These are phyloP conservation scores for Pseudogymnoascus sp. DNA, from an alignment of 2,329 filamentous ascomycete species.

Conservation along the genomic window DNA sequence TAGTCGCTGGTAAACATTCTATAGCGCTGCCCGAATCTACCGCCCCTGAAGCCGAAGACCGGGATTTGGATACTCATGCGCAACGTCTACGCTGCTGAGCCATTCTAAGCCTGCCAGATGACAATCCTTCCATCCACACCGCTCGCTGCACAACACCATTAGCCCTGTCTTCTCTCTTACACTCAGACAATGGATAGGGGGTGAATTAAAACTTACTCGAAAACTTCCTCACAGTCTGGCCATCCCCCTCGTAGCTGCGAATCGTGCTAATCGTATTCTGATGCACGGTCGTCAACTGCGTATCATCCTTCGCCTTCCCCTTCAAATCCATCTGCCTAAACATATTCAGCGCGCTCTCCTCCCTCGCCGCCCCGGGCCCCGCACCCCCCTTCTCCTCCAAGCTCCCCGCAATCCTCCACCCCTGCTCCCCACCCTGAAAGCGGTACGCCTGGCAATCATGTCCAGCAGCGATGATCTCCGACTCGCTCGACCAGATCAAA, in stretches of 20 bases:
- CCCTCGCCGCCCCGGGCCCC: constrained; percentile 50
- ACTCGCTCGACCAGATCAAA: constrained; percentile 83
- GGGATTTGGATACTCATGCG: not conserved
- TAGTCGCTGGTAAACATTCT: not conserved
- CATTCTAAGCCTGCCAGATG: constrained; percentile 58
- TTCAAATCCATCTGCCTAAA: constrained; percentile 98
- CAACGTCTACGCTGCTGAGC: not conserved
- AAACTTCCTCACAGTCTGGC: constrained; percentile 64
- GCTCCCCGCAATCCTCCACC: constrained; percentile 78
- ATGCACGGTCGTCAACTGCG: constrained; percentile 87
- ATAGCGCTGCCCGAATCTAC: not conserved
- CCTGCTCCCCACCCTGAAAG: constrained; percentile 66
- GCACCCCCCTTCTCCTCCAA: constrained; percentile 53
- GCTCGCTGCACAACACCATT: constrained; percentile 49
- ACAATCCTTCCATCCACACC: constrained; percentile 78
- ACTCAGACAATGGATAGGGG: not conserved
- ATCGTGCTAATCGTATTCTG: constrained; percentile 93
- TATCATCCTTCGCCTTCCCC: constrained; percentile 86
- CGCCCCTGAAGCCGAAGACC: not conserved
- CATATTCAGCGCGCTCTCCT: constrained; percentile 95
- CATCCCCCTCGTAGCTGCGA: constrained; percentile 62
- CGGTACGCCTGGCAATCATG: constrained; percentile 88
- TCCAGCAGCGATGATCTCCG: constrained; percentile 90
- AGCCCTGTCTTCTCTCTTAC: constrained; percentile 22
- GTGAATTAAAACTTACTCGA: constrained; percentile 58